phyloP scores from a whole-genome alignment of 352 stramenopile genomes.

The Phytophthora chlamydospora region DNA sequence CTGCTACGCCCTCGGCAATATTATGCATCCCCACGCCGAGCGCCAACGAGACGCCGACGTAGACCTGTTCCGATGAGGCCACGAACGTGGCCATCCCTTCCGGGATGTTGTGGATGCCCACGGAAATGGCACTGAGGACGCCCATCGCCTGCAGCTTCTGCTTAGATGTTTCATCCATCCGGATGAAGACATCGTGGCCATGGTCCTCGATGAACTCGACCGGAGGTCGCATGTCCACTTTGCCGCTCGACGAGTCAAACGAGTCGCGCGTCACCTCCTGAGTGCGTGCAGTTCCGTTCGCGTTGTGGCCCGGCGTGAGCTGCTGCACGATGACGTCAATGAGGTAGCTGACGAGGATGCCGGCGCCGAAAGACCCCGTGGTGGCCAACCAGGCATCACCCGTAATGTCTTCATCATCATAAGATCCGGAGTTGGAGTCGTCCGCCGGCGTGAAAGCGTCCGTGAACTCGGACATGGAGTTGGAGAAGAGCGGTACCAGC shows the following conservation, averaged over 20 bases:
- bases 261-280: constrained; percentile 33
- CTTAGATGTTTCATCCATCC: constrained; percentile 52
- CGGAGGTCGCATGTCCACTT: constrained; percentile 21
- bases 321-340: constrained; percentile 51
- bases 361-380: constrained; percentile 83
- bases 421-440: constrained; percentile 2
- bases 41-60: constrained; percentile 88
- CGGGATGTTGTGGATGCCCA: constrained; percentile 97
- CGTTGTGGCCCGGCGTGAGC: constrained; percentile 41
- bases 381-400: constrained; percentile 73
- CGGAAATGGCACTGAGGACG: constrained; percentile 92
- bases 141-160: constrained; percentile 87
- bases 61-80: constrained; percentile 84
- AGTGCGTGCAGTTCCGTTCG: constrained; percentile 37
- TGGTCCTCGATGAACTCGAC: constrained; percentile 42
- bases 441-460: constrained; percentile 39
- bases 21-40: constrained; percentile 96
- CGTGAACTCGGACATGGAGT: constrained; percentile 31
- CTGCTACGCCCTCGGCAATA: constrained; percentile 95
- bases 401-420: constrained; percentile 19
- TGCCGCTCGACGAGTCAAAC: constrained; percentile 23
- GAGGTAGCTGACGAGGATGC: constrained; percentile 62
- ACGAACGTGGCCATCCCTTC: constrained; percentile 97
- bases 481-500: constrained; percentile 64
- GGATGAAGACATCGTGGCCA: constrained; percentile 35